Evolutionary conservation across 805 yeast species (phyloP).

Genomic region (Metschnikowia amazonensis): DNA sequence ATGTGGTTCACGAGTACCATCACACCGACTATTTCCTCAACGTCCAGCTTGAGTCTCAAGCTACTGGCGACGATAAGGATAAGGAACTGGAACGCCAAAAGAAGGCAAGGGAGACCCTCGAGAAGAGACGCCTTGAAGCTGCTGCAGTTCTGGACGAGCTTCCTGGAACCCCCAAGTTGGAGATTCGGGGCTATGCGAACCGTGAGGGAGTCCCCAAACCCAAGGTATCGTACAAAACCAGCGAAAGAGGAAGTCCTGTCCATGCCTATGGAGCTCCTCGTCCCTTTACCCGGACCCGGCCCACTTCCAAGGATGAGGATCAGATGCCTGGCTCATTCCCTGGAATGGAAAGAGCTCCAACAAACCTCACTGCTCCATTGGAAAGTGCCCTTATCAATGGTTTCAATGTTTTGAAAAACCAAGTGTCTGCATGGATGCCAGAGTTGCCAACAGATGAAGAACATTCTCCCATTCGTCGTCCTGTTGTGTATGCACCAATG

Average conservation of each 20-base stretch:
- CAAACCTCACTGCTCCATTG: background rate
- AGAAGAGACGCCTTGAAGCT: background rate
- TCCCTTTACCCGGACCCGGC: background rate
- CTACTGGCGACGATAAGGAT: background rate
- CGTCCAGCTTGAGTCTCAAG: background rate
- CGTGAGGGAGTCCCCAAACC: background rate
- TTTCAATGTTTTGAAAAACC: background rate
- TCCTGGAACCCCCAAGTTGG: background rate
- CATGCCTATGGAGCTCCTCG: background rate
- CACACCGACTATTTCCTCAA: background rate
- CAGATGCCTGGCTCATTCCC: background rate
- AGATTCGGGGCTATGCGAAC: background rate
- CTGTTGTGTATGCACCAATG: background rate
- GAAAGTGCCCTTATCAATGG: background rate
- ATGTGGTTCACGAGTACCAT: background rate
- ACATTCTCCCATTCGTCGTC: background rate
- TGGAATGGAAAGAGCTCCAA: too few species aligned
- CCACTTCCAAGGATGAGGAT: background rate
- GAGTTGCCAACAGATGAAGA: background rate
- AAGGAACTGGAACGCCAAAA: background rate
- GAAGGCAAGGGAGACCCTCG: background rate
- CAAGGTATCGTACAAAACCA: background rate
- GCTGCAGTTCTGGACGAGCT: background rate
- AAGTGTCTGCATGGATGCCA: background rate
- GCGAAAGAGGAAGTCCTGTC: slow-evolving; percentile 1